These are phyloP conservation scores for Nematocida ausubeli DNA, from an alignment of 371 early-diverging fungal genomes.

Conservation along the genomic window DNA sequence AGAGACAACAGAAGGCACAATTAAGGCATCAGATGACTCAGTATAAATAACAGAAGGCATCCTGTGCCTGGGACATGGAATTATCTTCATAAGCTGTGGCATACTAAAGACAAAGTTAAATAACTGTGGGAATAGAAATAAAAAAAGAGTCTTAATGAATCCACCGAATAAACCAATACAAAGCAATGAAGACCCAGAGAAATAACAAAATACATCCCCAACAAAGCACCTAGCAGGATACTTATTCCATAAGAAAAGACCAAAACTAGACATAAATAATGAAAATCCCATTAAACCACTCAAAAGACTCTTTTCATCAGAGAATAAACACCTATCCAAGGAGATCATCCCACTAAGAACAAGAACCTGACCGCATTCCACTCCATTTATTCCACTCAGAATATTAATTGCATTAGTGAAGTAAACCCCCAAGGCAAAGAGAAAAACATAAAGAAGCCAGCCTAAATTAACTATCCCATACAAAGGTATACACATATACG, in stretches of 20 bases:
- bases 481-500: slow-evolving; percentile 18
- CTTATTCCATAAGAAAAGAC: slow-evolving; percentile 64
- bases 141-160: slow-evolving; percentile 79
- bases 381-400: slow-evolving; percentile 90
- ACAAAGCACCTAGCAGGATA: slow-evolving; percentile 84
- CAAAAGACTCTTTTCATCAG: not conserved
- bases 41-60: slow-evolving; percentile 71
- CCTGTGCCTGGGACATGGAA: slow-evolving; percentile 91
- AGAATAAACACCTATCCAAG: slow-evolving; percentile 44
- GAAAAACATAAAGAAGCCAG: slow-evolving; percentile 80
- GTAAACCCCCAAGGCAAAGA: slow-evolving; percentile 78
- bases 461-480: slow-evolving; percentile 68
- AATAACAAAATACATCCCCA: slow-evolving; percentile 92
- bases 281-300: slow-evolving; percentile 30
- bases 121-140: slow-evolving; percentile 86
- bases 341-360: slow-evolving; percentile 79
- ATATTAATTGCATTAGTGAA: slow-evolving; percentile 95
- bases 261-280: slow-evolving; percentile 28
- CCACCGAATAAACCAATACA: slow-evolving; percentile 85
- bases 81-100: slow-evolving; percentile 83
- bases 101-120: slow-evolving; percentile 86
- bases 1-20: slow-evolving; percentile 8
- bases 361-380: slow-evolving; percentile 83
- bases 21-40: not conserved
- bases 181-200: slow-evolving; percentile 92